These are phyloP conservation scores for Neurospora sp. DNA, from an alignment of 495 filamentous ascomycete species.

Conservation along the genomic window DNA sequence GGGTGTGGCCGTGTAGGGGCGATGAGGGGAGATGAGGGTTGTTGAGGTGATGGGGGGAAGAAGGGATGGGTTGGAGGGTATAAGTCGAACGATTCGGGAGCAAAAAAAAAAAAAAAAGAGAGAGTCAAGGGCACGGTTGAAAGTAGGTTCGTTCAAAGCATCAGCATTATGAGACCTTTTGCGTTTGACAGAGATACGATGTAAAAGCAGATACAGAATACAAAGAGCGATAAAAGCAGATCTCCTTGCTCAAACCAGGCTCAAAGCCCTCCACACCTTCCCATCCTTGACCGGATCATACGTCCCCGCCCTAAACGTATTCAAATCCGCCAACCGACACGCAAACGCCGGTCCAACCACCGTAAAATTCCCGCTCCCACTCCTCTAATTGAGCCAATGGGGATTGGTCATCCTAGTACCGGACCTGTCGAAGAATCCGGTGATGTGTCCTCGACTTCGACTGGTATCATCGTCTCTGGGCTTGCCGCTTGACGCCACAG, in stretches of 20 bases:
- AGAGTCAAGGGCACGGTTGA: no score
- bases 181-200: no score
- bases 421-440: not conserved
- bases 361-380: not conserved
- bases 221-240: no score
- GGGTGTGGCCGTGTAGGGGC: no score
- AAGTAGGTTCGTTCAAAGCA: no score
- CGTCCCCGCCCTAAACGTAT: not conserved
- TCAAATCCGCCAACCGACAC: not conserved
- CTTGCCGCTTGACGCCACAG: not conserved
- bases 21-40: no score
- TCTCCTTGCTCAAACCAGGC: not conserved
- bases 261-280: not conserved
- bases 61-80: no score
- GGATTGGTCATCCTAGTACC: not conserved
- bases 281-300: not conserved
- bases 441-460: not conserved
- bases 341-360: not conserved
- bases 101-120: no score
- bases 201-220: no score
- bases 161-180: no score
- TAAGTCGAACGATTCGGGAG: no score
- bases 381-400: not conserved
- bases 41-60: not conserved
- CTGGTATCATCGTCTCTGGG: not conserved